Conservation (phyloP, 768 basidiomycete genomes). For the Gelatoporia subvermispora region DNA sequence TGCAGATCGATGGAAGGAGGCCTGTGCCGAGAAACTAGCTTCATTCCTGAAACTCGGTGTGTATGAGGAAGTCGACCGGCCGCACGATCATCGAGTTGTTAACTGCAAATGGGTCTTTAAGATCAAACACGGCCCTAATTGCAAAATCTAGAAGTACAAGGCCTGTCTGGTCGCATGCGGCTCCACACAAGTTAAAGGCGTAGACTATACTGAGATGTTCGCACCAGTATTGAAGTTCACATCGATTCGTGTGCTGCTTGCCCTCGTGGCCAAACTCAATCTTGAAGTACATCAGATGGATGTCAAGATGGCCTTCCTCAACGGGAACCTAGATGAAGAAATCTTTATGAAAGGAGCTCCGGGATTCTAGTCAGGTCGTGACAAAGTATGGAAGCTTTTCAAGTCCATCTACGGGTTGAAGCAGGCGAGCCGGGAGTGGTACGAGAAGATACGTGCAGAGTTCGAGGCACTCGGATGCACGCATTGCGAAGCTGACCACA, state of each 20-base stretch:
- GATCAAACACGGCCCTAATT: conserved; percentile 22
- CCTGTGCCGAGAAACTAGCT: not conserved
- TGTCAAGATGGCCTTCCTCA: conserved; percentile 23
- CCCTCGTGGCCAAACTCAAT: conserved; percentile 18
- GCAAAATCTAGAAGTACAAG: conserved; percentile 24
- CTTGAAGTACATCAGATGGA: conserved; percentile 23
- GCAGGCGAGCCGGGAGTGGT: conserved; percentile 25
- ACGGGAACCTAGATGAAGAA: conserved; percentile 22
- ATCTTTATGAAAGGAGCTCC: conserved; percentile 24
- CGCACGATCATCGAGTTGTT: conserved; percentile 20
- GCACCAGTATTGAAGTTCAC: conserved; percentile 16
- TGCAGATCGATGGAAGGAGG: conserved; percentile 8
- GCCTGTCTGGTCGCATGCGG: conserved; percentile 32
- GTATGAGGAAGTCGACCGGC: conserved; percentile 11
- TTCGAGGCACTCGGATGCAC: no score
- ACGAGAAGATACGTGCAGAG: no score
- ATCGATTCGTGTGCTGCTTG: conserved; percentile 20
- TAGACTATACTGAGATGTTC: conserved; percentile 30
- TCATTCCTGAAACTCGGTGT: not conserved
- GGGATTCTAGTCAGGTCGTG: conserved; percentile 8
- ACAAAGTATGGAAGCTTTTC: conserved; percentile 10
- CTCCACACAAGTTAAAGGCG: conserved; percentile 28
- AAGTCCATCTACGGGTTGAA: conserved; percentile 28
- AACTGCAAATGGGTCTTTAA: conserved; percentile 28
- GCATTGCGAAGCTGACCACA: conserved; percentile 7